Evolutionary conservation across 2,329 filamentous ascomycete genomes (phyloP).

Genomic region (Talaromyces sp.): DNA sequence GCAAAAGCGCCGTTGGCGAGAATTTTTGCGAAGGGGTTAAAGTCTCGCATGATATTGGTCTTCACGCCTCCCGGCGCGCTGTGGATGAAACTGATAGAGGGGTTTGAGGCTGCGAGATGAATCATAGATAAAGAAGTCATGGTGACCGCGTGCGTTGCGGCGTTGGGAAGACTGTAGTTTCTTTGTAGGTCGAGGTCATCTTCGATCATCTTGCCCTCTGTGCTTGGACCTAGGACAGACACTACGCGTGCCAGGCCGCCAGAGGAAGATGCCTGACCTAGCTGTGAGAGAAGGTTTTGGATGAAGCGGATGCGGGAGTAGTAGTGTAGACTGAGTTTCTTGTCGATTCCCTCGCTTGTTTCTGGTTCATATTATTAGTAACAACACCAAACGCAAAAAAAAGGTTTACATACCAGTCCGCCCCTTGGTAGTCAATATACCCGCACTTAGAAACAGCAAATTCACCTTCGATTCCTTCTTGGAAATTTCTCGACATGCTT

Average conservation of each 20-base stretch:
- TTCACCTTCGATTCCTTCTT: constrained; percentile 28
- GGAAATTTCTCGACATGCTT: constrained; percentile 46
- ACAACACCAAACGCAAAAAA: background rate
- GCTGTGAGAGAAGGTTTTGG: constrained; percentile 30
- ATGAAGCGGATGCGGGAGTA: constrained; percentile 37
- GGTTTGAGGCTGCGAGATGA: constrained; percentile 46
- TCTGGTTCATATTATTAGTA: constrained; percentile 20
- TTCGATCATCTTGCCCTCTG: constrained; percentile 48
- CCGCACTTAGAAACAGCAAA: constrained; percentile 30
- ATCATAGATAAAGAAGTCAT: constrained; percentile 52
- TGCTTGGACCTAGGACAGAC: constrained; percentile 50
- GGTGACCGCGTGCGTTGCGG: constrained; percentile 42
- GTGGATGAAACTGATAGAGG: constrained; percentile 50
- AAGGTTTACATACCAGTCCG: constrained; percentile 17
- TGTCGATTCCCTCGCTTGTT: constrained; percentile 32
- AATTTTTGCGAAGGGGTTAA: constrained; percentile 29
- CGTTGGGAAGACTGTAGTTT: constrained; percentile 24
- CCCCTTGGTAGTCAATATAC: constrained; percentile 20
- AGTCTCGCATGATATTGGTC: constrained; percentile 51
- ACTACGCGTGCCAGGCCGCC: constrained; percentile 51
- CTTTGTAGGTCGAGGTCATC: constrained; percentile 23
- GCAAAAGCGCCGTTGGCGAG: background rate
- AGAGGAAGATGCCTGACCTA: constrained; percentile 24
- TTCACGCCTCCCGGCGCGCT: constrained; percentile 48
- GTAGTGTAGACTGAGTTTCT: constrained; percentile 28